Evolutionary conservation across 2,329 filamentous ascomycete genomes (phyloP), one percentile per base, ranked within the genome.

Genomic region (Thielaviopsis euricoi): DNA sequence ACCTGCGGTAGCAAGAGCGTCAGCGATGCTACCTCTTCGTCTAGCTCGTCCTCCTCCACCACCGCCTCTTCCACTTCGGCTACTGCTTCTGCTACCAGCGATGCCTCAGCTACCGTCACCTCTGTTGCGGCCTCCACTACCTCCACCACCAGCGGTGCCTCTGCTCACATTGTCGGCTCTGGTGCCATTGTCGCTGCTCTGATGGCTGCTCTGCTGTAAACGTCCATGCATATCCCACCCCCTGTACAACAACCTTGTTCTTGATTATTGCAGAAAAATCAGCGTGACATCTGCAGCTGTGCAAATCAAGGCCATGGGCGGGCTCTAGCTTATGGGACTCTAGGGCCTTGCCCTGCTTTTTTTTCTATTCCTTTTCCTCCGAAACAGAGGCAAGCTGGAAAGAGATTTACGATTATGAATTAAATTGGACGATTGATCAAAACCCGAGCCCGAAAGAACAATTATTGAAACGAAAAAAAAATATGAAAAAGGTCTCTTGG

Each of bases 241-340:
- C 53, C 43, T 46, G 51, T 46, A 53, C 52, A 22, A 22, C 17
- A 25, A 33, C 23, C 40, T 19, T 13, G 52, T 12, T 12, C 9
- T 21, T 53, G 25, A 19, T 22, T 37, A 12, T 37, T 53, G 52
- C 25, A 53, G 26, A 4, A 9, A 26, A n/a, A n/a, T n/a, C 21
- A 53, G 10, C 17, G 52, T 21, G 15, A 53, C 67, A 22, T 75
- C 74, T 6, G 74, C 71, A 37, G 71, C 74, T 48, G 43, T n/a
- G n/a, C n/a, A 19, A 9, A 21, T 19, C n/a, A 48, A 48, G 43
- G 78, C 76, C 60, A 66, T 77, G 51, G 78, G 76, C 58, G 65
- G 80, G 51, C 67, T 80, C 61, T 48, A 48, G 78, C 77, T 62
- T 76, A 75, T 63, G 66, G 79, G 62, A 66, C 80, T 65, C 79